Evolutionary conservation across 768 basidiomycete species (phyloP), one percentile per base, ranked within the genome.

Genomic region (Mycena belliarum): DNA sequence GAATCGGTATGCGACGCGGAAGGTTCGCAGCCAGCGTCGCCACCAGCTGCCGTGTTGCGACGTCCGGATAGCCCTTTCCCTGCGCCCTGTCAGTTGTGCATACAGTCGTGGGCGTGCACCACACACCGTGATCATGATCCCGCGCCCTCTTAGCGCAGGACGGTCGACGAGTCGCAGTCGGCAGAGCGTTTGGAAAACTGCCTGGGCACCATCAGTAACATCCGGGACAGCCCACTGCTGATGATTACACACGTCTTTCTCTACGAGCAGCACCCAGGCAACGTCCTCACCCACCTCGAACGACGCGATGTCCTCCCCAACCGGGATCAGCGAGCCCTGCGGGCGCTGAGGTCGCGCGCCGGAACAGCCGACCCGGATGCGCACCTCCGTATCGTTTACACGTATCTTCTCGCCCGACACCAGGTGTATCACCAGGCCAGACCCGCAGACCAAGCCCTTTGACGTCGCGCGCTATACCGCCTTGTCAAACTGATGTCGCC

Each of bases 31-130:
- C 81, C 3, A 98, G 76, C 0, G 81, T 83, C 55, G 85, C 85
- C 43, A 95, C 82, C 8, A 98, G 79, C 62, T 95, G 87, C 8
- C 94, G 82, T 0, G 97, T 96, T 3, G 94, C 89, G 5, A 97
- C 73, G 68, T 99, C 97, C 0, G 97, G 97, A 72, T 96, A 98
- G 3, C 97, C 97, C 70, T 97, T 98, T 0, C 97, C 97, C 95
- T 97, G 63, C 11, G 4, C 15, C 28, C 16, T 20, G 38, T 54
- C 28, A 52, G 32, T 15, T 11, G n/a, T n/a, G n/a, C 14, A 3
- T 35, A 23, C 7, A 28, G 16, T 48, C 23, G 37, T 43, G 35
- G 33, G 41, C 10, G 49, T 29, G 42, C 43, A 12, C 1, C 1
- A 52, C 70, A 46, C 60, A 92, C 95, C 6, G 95, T 96, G 65